Percentiles rank a stretch among this genome's conserved stretches.
phyloP scores from a whole-genome alignment of 257 asterid species.

The Prunella vulgaris region DNA sequence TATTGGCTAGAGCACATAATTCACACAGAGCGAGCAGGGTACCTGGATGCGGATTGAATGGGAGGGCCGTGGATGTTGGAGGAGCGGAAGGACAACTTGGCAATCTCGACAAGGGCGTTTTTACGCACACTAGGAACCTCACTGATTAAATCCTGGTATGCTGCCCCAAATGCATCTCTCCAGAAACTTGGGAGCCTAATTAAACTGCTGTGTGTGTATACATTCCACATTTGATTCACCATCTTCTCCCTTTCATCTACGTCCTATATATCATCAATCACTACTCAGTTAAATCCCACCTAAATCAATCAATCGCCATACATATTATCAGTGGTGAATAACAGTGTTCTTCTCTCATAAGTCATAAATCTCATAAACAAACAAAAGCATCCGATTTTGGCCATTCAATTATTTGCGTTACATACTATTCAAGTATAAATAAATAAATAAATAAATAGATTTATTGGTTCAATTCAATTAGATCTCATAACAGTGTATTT shows the following conservation, averaged over 20 bases:
- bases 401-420: too few species aligned
- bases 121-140: slow-evolving; percentile 44
- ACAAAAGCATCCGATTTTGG: not conserved
- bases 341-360: not conserved
- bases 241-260: slow-evolving; percentile 83
- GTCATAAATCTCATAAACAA: not conserved
- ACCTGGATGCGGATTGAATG: slow-evolving; percentile 32
- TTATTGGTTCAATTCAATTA: not conserved
- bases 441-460: not conserved
- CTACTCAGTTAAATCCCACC: not conserved
- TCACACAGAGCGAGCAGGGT: not conserved
- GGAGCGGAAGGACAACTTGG: slow-evolving; percentile 77
- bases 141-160: slow-evolving; percentile 74
- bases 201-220: slow-evolving; percentile 60
- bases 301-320: not conserved
- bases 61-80: slow-evolving; percentile 36
- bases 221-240: slow-evolving; percentile 92
- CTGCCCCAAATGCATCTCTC: slow-evolving; percentile 93
- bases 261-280: slow-evolving; percentile 43
- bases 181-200: slow-evolving; percentile 68
- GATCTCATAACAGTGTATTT: slow-evolving; percentile 22
- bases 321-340: too few species aligned
- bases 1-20: not conserved
- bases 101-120: slow-evolving; percentile 73
- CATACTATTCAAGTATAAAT: not conserved